phyloP scores from a whole-genome alignment of 2,329 filamentous ascomycete genomes.

The Penicillium sp. region DNA sequence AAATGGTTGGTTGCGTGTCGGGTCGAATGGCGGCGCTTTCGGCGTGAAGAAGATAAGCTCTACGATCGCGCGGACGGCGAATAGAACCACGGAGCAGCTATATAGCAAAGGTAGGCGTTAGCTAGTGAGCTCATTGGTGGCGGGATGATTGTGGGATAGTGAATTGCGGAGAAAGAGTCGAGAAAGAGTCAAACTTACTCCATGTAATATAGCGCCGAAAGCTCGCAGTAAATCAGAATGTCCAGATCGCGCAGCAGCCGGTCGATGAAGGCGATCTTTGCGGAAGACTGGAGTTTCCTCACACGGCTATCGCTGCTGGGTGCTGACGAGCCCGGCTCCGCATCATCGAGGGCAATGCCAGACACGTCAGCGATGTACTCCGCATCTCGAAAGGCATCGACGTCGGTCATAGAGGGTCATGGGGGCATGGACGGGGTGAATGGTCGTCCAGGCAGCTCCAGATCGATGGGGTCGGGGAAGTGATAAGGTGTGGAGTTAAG shows the following conservation, averaged over 20 bases:
- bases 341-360: constrained; percentile 33
- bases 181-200: constrained; percentile 46
- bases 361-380: constrained; percentile 46
- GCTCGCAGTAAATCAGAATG: constrained; percentile 56
- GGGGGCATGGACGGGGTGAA: constrained; percentile 30
- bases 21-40: constrained; percentile 50
- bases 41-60: constrained; percentile 58
- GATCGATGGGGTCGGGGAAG: constrained; percentile 2
- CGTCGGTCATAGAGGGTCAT: constrained; percentile 47
- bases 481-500: constrained; percentile 14
- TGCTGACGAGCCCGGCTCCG: constrained; percentile 15
- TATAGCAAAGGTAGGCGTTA: neutral
- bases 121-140: neutral
- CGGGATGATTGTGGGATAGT: neutral
- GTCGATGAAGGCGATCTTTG: constrained; percentile 49
- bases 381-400: constrained; percentile 44
- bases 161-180: neutral
- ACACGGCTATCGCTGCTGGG: constrained; percentile 22
- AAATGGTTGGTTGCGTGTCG: constrained; percentile 49
- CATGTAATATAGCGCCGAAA: constrained; percentile 59
- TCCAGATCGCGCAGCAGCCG: constrained; percentile 55
- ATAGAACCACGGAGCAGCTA: constrained; percentile 56
- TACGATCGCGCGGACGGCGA: constrained; percentile 51
- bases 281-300: constrained; percentile 35
- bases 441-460: constrained; percentile 7